A percentile compares a stretch with the other conserved stretches of the same genome.
Evolutionary conservation across 306 rosid genomes (phyloP).

Genomic region (Trifolium subterraneum): DNA sequence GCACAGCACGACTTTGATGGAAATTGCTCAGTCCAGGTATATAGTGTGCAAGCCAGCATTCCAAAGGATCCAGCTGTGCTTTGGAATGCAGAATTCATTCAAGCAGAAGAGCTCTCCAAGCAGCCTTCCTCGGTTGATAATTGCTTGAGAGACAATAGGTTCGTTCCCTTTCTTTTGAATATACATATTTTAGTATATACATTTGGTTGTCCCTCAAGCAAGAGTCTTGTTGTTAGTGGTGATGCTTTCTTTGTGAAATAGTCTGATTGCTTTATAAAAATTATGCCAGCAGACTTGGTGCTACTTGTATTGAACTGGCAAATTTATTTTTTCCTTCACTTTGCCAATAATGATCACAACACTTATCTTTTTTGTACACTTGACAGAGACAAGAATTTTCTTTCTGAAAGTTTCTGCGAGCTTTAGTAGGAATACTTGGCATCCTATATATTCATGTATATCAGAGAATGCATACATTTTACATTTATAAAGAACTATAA

Average conservation of each 20-base stretch:
- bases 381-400: background rate
- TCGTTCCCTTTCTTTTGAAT: conserved; percentile 25
- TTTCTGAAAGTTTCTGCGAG: background rate
- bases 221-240: background rate
- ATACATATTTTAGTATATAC: background rate
- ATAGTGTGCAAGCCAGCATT: conserved; percentile 88
- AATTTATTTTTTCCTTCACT: conserved; percentile 4
- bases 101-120: conserved; percentile 91
- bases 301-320: background rate
- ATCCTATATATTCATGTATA: conserved; percentile 8
- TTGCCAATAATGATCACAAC: background rate
- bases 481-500: background rate
- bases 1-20: conserved; percentile 83
- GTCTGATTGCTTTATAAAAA: conserved; percentile 20
- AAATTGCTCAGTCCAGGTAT: conserved; percentile 81
- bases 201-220: background rate
- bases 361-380: conserved; percentile 12
- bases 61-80: conserved; percentile 94
- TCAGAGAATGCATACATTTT: background rate
- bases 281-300: conserved; percentile 16
- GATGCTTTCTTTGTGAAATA: background rate
- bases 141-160: conserved; percentile 97
- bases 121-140: conserved; percentile 71
- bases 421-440: background rate
- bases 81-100: conserved; percentile 92